phyloP scores from a whole-genome alignment of 495 filamentous ascomycete genomes.

The Talaromyces nanjingensis region DNA sequence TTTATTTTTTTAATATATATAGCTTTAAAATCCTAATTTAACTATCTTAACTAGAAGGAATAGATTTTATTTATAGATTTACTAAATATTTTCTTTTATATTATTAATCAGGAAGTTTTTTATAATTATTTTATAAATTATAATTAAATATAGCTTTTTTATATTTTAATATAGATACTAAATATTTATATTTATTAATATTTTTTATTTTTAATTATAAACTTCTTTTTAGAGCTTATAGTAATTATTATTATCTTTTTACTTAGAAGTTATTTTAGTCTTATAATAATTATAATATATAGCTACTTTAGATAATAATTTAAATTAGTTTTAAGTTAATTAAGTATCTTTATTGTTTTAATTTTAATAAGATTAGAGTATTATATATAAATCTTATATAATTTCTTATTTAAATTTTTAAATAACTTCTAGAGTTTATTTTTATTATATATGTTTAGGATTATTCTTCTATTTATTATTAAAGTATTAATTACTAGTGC shows the following conservation, averaged over 20 bases:
- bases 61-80: neutral
- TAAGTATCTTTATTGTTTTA: neutral
- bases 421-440: no score
- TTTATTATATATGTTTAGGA: neutral
- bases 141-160: no score
- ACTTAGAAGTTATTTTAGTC: neutral
- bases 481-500: neutral
- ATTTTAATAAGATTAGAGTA: neutral
- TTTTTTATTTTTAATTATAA: neutral
- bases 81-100: conserved; percentile 9
- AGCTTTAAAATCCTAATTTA: neutral
- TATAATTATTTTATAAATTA: neutral
- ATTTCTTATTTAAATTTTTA: no score
- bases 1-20: conserved; percentile 1
- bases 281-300: neutral
- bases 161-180: conserved; percentile 7
- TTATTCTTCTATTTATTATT: no score
- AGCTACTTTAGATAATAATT: neutral
- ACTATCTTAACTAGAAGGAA: no score
- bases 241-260: no score
- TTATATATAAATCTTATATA: neutral
- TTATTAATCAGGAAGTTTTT: conserved; percentile 10
- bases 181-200: neutral
- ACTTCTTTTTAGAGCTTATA: neutral
- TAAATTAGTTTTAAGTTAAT: neutral